Evolutionary conservation across 1,284 basidiomycete species (phyloP), one percentile per base, ranked within the genome.

Genomic region (Entoloma clypeatum): DNA sequence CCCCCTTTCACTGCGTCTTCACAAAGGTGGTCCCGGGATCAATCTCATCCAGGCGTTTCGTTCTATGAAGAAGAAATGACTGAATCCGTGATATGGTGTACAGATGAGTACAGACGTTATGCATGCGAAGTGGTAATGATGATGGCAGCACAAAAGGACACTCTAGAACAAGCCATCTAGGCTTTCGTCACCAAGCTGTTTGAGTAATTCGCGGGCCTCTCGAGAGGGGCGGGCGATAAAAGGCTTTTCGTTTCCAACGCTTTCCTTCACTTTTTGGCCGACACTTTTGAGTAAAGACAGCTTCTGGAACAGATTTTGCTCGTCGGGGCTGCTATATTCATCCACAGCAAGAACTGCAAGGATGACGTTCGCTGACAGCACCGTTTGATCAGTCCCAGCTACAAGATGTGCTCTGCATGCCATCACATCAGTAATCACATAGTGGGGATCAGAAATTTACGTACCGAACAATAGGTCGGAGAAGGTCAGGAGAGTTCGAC

Each of bases 141-240:
- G n/a, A n/a, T n/a, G n/a, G n/a, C n/a, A n/a, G n/a, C n/a, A n/a
- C n/a, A n/a, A n/a, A 9, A 4, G 11, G 8, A 10, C 3, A n/a
- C 3, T n/a, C 41, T 51, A 55, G 29, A 55, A 52, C 27, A 53
- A 29, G 9, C 53, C 51, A 7, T 55, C 53, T 4, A 55, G 46
- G 32, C 30, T 41, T n/a, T 43, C 39, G 24, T 72, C 69, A 25
- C 62, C 60, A 37, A 71, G 44, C 31, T 60, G 59, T 43, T 62
- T 84, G 36, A 97, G 61, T 29, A 87, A 50, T 38, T 96, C 92
- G 51, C 81, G 74, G 3, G 91, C 82, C 56, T 96, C 92, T 35
- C 93, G 71, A 8, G 91, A 88, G 0, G 91, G 91, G 34, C 92
- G 72, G 11, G 87, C 75, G 36, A 94, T 80, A n/a, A 74, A 71